A percentile compares a stretch with the other conserved stretches of the same genome.
Conservation (phyloP, 129 eudicot genomes). For the Pittosporum tobira region DNA sequence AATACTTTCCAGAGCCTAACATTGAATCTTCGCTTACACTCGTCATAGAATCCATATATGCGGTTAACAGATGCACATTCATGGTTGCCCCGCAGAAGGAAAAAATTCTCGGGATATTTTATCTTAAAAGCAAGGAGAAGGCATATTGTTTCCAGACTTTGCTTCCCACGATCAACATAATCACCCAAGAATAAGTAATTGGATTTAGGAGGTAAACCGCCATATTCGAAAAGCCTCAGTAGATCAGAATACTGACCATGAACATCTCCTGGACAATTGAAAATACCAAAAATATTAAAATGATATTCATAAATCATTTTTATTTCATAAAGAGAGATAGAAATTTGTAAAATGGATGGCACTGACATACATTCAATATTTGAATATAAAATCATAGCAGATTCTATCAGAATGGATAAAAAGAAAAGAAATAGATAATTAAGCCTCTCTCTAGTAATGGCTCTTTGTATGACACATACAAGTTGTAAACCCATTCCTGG, state of each 20-base stretch:
- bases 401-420: no score
- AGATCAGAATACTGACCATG: constrained; percentile 13
- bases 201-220: constrained; percentile 5
- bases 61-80: constrained; percentile 8
- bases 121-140: constrained; percentile 15
- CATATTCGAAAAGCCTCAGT: constrained; percentile 10
- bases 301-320: no score
- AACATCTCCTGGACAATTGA: background rate
- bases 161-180: constrained; percentile 11
- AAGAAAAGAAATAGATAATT: no score
- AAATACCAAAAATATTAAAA: background rate
- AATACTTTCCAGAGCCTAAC: constrained; percentile 16
- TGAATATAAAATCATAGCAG: no score
- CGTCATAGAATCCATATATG: constrained; percentile 15
- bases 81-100: constrained; percentile 13
- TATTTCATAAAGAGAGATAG: no score
- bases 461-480: no score
- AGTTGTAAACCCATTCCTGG: no score
- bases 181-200: constrained; percentile 12
- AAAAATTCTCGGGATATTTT: constrained; percentile 8
- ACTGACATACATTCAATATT: no score
- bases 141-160: constrained; percentile 10
- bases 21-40: constrained; percentile 21
- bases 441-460: no score
- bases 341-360: no score